Conservation (phyloP, 257 asterid species). For the Solanum virginianum region DNA sequence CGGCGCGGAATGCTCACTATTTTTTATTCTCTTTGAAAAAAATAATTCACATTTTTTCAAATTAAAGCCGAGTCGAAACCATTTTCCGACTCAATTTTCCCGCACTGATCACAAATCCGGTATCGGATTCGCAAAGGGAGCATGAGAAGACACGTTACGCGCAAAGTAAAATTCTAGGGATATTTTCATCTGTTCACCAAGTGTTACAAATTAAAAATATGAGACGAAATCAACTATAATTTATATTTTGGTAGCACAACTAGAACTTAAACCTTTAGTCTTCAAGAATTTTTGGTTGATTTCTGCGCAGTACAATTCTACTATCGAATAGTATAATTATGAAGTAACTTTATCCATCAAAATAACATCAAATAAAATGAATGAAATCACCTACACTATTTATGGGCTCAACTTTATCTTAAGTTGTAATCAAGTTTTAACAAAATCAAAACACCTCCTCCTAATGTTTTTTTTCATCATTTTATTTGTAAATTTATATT, state of each 20-base stretch:
- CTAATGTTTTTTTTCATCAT: not conserved
- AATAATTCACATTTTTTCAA: no score
- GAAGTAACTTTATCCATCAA: not conserved
- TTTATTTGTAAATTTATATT: not conserved
- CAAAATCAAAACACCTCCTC: not conserved
- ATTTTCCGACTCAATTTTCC: no score
- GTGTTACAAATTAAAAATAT: no score
- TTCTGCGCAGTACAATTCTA: not conserved
- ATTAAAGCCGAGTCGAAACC: no score
- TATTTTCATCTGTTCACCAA: no score
- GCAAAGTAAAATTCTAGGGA: fast-evolving
- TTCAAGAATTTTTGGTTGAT: not conserved
- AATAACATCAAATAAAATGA: not conserved
- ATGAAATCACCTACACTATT: not conserved
- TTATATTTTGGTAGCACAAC: not conserved
- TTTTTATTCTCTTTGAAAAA: no score
- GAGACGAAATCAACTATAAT: no score
- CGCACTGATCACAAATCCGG: no score
- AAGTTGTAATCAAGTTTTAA: not conserved
- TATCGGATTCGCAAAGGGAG: no score
- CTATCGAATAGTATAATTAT: not conserved
- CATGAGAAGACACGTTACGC: no score
- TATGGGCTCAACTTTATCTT: not conserved
- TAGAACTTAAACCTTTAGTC: not conserved
- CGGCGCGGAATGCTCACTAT: no score